A percentile compares a stretch with the other conserved stretches of the same genome.
phyloP scores from a whole-genome alignment of 2,329 filamentous ascomycete species.

The Bipolaris bicolor region DNA sequence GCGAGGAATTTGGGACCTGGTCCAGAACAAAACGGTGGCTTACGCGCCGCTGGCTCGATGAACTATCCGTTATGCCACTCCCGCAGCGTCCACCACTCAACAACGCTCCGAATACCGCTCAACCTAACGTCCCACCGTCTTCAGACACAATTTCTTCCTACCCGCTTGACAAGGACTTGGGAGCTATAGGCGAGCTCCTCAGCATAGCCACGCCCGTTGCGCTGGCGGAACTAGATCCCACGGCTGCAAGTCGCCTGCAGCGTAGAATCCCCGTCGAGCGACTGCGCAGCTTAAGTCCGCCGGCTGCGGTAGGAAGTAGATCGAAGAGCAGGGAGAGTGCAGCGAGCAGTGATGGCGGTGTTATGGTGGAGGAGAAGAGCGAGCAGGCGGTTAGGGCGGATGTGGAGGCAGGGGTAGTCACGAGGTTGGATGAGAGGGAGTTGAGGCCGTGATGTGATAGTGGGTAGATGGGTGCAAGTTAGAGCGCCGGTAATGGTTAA shows the following conservation, averaged over 20 bases:
- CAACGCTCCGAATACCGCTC: neutral
- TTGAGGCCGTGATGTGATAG: neutral
- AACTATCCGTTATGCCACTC: slow-evolving; percentile 38
- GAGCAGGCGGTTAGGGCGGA: neutral
- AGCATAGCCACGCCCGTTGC: slow-evolving; percentile 45
- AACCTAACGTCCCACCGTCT: neutral
- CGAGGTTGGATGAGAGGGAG: neutral
- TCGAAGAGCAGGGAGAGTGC: slow-evolving; percentile 23
- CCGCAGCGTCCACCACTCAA: neutral
- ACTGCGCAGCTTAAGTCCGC: slow-evolving; percentile 43
- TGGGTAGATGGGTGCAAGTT: too few relatives aligned
- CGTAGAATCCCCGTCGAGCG: slow-evolving; percentile 24
- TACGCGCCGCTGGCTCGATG: slow-evolving; percentile 50
- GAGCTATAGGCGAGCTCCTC: slow-evolving; percentile 44
- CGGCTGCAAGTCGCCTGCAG: slow-evolving; percentile 37
- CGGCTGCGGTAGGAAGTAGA: neutral
- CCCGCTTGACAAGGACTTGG: slow-evolving; percentile 26
- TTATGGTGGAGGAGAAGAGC: slow-evolving; percentile 52
- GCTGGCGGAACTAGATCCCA: slow-evolving; percentile 47
- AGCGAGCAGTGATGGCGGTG: slow-evolving; percentile 34
- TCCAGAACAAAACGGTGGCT: slow-evolving; percentile 50
- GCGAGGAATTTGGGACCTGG: slow-evolving; percentile 50
- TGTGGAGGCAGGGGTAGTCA: neutral
- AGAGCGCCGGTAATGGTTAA: too few relatives aligned
- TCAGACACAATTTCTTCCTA: neutral